phyloP scores from a whole-genome alignment of 176 grass and related monocot genomes.

The Bothriochloa decipiens region DNA sequence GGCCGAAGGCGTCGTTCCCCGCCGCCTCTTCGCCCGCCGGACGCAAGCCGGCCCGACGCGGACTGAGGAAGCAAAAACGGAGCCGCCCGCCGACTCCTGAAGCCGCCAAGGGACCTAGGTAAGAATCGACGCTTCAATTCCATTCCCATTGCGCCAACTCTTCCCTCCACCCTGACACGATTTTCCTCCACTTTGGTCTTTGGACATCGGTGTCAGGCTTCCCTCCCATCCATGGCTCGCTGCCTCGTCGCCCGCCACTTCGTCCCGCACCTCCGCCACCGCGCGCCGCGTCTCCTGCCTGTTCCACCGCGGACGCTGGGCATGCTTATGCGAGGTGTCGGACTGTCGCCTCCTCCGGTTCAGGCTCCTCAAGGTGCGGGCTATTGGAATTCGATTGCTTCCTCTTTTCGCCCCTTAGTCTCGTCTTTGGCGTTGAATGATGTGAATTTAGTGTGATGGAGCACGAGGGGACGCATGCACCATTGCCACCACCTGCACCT shows the following conservation, averaged over 20 bases:
- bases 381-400: slow-evolving; percentile 1
- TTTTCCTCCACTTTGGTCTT: neutral
- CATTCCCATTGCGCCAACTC: slow-evolving; percentile 2
- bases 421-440: neutral
- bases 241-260: slow-evolving; percentile 42
- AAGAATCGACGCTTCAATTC: neutral
- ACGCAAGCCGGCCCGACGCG: neutral
- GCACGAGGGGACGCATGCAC: neutral
- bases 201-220: neutral
- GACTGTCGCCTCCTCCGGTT: neutral
- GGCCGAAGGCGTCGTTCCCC: neutral
- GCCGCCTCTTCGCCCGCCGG: neutral
- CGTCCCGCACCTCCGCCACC: slow-evolving; percentile 33
- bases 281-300: neutral
- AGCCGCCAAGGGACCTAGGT: neutral
- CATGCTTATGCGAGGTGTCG: neutral
- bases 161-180: neutral
- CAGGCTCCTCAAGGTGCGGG: slow-evolving; percentile 28
- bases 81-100: neutral
- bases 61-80: neutral
- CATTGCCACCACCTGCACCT: neutral
- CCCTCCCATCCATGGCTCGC: slow-evolving; percentile 37
- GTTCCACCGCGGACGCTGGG: neutral
- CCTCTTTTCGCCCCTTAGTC: neutral
- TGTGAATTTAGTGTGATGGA: neutral